These are phyloP conservation scores for Coemansia sp. DNA, from an alignment of 192 early-diverging fungal species.

Conservation along the genomic window DNA sequence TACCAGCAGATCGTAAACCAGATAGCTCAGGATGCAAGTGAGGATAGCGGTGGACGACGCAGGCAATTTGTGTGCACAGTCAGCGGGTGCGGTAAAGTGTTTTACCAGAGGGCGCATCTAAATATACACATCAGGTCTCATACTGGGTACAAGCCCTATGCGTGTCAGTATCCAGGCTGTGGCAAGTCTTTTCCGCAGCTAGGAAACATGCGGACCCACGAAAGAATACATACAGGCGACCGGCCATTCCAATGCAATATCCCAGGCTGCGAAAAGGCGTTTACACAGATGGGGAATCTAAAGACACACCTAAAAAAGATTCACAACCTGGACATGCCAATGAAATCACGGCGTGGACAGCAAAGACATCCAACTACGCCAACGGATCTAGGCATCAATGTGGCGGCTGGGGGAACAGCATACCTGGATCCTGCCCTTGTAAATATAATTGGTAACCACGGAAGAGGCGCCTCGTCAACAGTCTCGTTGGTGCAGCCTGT, in stretches of 20 bases:
- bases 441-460: conserved; percentile 11
- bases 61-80: conserved; percentile 55
- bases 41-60: conserved; percentile 43
- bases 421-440: conserved; percentile 8
- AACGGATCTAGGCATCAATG: not conserved
- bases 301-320: conserved; percentile 55
- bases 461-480: not conserved
- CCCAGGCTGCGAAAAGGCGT: conserved; percentile 66
- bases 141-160: conserved; percentile 57
- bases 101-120: conserved; percentile 70
- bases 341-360: conserved; percentile 8
- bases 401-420: not conserved
- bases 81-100: conserved; percentile 61
- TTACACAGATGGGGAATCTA: conserved; percentile 75
- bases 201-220: conserved; percentile 81
- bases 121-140: conserved; percentile 69
- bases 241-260: conserved; percentile 74
- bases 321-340: conserved; percentile 19
- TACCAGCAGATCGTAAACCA: conserved; percentile 45
- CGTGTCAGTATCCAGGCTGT: conserved; percentile 65
- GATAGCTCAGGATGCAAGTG: conserved; percentile 49
- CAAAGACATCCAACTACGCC: conserved; percentile 3
- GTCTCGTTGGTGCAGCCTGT: not conserved
- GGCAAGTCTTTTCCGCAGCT: conserved; percentile 80
- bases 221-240: conserved; percentile 73